Evolutionary conservation across 768 basidiomycete species (phyloP).

Genomic region (Phylloporus sp.): DNA sequence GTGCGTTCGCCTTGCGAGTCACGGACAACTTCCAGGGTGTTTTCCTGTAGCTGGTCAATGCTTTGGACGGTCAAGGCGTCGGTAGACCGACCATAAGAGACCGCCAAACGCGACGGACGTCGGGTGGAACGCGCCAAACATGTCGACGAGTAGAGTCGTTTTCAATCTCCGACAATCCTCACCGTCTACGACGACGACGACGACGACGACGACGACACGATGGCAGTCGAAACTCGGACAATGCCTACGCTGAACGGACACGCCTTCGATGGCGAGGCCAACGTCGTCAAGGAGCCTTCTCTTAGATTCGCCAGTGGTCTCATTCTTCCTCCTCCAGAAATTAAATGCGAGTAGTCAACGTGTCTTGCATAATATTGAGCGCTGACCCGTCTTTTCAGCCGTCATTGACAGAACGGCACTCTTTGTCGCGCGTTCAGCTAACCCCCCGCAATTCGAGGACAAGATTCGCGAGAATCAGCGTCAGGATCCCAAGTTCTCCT

Average conservation of each 20-base stretch:
- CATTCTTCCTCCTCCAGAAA: conserved; percentile 94
- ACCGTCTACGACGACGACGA: conserved; percentile 20
- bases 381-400: conserved; percentile 41
- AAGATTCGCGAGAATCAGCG: conserved; percentile 97
- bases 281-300: conserved; percentile 37
- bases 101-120: conserved; percentile 66
- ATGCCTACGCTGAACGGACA: conserved; percentile 41
- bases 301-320: conserved; percentile 74
- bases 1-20: conserved; percentile 90
- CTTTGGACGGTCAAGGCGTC: not conserved
- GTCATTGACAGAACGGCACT: conserved; percentile 94
- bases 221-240: conserved; percentile 45
- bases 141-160: conserved; percentile 29
- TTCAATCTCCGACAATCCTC: conserved; percentile 27
- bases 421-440: conserved; percentile 90
- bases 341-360: conserved; percentile 60
- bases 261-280: conserved; percentile 37
- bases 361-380: not conserved
- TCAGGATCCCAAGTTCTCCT: conserved; percentile 96
- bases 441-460: conserved; percentile 91
- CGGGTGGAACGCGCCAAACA: conserved; percentile 87
- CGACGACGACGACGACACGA: conserved; percentile 30
- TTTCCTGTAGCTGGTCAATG: conserved; percentile 58
- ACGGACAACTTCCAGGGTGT: conserved; percentile 88
- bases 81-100: conserved; percentile 68